Evolutionary conservation across 495 filamentous ascomycete genomes (phyloP).

Genomic region (Aspergillus biplanus): DNA sequence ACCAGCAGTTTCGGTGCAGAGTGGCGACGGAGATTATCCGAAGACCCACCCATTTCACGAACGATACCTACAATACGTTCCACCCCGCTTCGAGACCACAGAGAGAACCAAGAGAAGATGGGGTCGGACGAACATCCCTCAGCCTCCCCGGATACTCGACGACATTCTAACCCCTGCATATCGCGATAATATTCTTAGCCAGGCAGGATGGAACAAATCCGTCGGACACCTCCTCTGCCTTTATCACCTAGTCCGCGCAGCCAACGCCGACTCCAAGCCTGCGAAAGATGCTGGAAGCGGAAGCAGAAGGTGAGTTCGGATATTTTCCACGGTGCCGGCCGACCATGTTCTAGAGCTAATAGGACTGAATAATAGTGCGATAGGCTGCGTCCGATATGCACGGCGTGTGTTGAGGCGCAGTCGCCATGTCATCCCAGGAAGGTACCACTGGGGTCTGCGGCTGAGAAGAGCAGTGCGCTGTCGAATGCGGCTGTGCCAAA

Average conservation of each 20-base stretch:
- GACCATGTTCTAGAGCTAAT: background rate
- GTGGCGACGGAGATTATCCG: too few relatives aligned
- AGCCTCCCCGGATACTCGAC: too few relatives aligned
- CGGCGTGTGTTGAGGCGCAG: constrained; percentile 25
- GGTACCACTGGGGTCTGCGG: constrained; percentile 24
- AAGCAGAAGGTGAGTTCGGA: constrained; percentile 34
- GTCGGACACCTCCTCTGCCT: background rate
- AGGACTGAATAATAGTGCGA: constrained; percentile 26
- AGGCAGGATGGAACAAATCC: background rate
- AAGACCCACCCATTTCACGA: too few relatives aligned
- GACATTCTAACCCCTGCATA: too few relatives aligned
- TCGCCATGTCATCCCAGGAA: constrained; percentile 24
- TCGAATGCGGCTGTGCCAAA: constrained; percentile 33
- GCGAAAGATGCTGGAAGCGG: constrained; percentile 38
- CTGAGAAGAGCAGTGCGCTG: constrained; percentile 24
- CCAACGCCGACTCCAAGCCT: constrained; percentile 24
- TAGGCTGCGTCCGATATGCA: constrained; percentile 27
- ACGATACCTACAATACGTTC: too few relatives aligned
- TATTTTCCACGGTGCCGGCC: background rate
- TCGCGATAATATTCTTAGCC: too few relatives aligned
- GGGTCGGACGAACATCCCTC: too few relatives aligned
- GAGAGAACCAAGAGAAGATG: too few relatives aligned
- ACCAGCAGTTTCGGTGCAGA: too few relatives aligned
- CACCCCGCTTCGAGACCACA: too few relatives aligned
- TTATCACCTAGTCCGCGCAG: background rate